Evolutionary conservation across 2,329 filamentous ascomycete genomes (phyloP), one percentile per base, ranked within the genome.

Genomic region (Ophiocordyceps camponoti-saundersi): DNA sequence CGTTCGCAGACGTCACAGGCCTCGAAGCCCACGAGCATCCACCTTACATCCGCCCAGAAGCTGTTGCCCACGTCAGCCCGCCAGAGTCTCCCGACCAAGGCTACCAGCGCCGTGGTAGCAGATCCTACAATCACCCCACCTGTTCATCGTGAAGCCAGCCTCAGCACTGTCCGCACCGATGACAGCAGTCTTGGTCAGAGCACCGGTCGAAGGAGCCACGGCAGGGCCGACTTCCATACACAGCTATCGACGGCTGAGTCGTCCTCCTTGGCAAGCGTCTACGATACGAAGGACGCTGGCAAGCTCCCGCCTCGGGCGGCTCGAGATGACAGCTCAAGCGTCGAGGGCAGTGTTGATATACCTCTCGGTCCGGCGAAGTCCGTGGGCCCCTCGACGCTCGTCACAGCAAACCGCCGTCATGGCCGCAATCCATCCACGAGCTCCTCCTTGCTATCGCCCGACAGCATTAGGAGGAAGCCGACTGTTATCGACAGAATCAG

Each of bases 401-500:
- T 63, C 2, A 52, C 61, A 7, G 49, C 65, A 5, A 65, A 69
- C 45, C 61, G 60, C 11, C 55, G 57, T 10, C 59, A 60, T 50
- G 52, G 55, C n/a, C 58, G 62, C 36, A 63, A 54, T 22, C 53
- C 57, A 18, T 67, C 65, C 10, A 53, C 54, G 1, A 53, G 57
- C 15, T 64, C 65, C 4, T 62, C 63, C 4, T 49, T 65, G 46
- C 49, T 65, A 10, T 60, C 60, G 2, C 61, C 63, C 1, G 59
- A 64, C 26, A 67, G 69, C 8, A 53, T 62, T 36, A 56, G 64
- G 51, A 59, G 70, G 58, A 61, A 67, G 50, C 65, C 77, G 1
- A 66, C 69, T 2, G 68, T 77, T 5, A 75, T 77, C 47, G 69
- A 75, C 53, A 71, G 71, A n/a, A 73, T 77, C 44, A 72, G 65